Evolutionary conservation across 306 rosid genomes (phyloP), one percentile per base, ranked within the genome.

Genomic region (Begonia fuchsioides): DNA sequence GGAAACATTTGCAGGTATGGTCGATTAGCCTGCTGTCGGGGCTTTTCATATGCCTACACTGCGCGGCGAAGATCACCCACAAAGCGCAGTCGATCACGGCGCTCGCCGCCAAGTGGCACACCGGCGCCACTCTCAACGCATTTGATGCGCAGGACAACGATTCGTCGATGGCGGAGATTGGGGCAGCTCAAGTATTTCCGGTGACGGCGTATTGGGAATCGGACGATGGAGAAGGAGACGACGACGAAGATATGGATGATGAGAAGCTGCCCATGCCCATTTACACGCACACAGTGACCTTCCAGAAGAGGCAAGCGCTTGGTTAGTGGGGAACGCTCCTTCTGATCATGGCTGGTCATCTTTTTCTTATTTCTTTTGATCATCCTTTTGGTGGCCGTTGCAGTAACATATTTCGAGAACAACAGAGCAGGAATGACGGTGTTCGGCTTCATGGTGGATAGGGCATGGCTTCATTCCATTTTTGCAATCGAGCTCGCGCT

Each of bases 51-150:
- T 77, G 84, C 61, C 59, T 90, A 64, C 60, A 92, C 45, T 69
- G 94, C 11, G 95, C 92, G 0, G 70, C 94, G 2, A 90, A 81
- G 74, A 71, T 90, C 55, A 79, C 95, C 32, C 97, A 90, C 66
- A 84, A 70, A 60, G 97, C 97, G 19, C 84, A 81, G 59, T 76
- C 95, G 20, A 49, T 71, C 15, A 76, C 97, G 10, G 72, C 92
- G 44, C 81, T 90, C 16, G 84, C 94, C 47, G 74, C 97, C 18
- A 90, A 90, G 67, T 90, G 95, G 97, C 93, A 90, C 45, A 57
- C 67, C 45, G 79, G 80, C 10, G 85, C 95, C 19, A 79, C 85
- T 15, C 65, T 90, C 38, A 70, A 79, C 61, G 66, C 92, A 13
- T 81, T 76, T 49, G 94, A 90, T 18, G 62, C 69, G 60, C 13